Base-by-base conservation (phyloP, 345 rosid species). In the Barbarea vulgaris region DNA sequence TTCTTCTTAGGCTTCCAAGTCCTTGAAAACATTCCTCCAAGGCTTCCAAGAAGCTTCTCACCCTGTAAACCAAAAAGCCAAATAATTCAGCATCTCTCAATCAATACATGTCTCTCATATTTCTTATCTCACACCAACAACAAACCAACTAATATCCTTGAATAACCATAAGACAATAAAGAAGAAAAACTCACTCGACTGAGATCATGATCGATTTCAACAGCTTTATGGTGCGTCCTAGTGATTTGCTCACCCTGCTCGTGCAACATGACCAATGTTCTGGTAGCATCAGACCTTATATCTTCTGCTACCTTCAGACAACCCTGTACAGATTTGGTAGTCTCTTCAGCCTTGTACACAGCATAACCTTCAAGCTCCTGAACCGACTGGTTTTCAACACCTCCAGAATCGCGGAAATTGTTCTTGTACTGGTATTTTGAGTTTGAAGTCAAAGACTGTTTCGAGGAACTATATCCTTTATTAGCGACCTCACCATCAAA, bases 1-100 rank as follows among this genome's bases (percentile, higher is more conserved):
- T 85, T 86, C 87, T 86, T 95, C 83, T 90, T 92, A 6, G 97
- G 98, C 81, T 92, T 95, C 99, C 99, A 95, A 6, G 91, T 90
- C 82, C 42, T 95, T 47, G 93, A 87, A 70, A 90, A 90, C 76
- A 95, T 85, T 61, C 98, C 94, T 50, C 99, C 99, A 68, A 95
- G 97, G 77, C 87, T 92, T 62, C 97, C 97, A 73, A 95, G 83
- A 70, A 95, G 93, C 86, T 90, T 95, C 84, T 95, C 99, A 61
- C 99, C 98, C 99, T 95, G 84, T 36, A 80, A 87, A 65, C 66
- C 51, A 71, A 65, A 77, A 58, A 65, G 4, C 68, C 47, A 65
- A 12, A 30, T 11, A 10, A 31, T 28, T 55, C 13, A 75, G 22
- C 47, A 50, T 69, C 62, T 69, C 62, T 58, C 42, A 37, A 50